Base-by-base conservation (phyloP, 164 flowering plant genomes). In the Amborella trichopoda region DNA sequence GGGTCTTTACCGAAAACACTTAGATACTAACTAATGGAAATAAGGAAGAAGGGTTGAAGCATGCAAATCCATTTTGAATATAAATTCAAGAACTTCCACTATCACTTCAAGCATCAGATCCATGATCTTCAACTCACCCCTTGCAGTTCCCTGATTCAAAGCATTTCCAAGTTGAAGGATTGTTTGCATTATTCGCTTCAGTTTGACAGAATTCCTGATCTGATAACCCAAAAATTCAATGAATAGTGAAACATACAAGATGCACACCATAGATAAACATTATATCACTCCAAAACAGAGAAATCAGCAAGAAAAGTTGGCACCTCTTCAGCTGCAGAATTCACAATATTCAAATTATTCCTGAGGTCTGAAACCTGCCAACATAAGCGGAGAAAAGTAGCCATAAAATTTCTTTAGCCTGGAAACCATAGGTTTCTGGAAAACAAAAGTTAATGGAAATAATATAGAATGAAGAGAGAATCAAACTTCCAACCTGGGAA, bases 111-210 rank as follows among this genome's bases (percentile, higher is more conserved):
- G n/a, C n/a, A n/a, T n/a, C 21, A 6, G 5, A 40, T n/a, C n/a
- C n/a, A n/a, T n/a, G n/a, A n/a, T n/a, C 19, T 36, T 39, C 25
- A 50, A 70, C 83, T 58, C 54, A 90, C 99, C 99, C 58, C 96
- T 72, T 14, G 90, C 88, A 64, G 96, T 91, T 60, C 99, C 99
- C 62, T 87, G 95, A 58, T 91, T 91, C 65, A 91, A 64, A 28
- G 99, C 95, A 76, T 91, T 91, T 66, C 99, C 99, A 13, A 91
- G 53, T 13, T 73, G 72, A 60, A 91, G 90, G 59, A 91, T 82
- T 56, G 93, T 83, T 56, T 91, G 86, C 96, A 91, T 84, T 28
- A 91, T 66, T 68, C 77, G 74, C 65, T 78, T 87, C 62, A 91
- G 64, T 55, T 84, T 87, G 45, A 40, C 61, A 19, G 95, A 91